Conservation (phyloP, 1,139 yeast species). For the Blastobotrys malaysiensis region DNA sequence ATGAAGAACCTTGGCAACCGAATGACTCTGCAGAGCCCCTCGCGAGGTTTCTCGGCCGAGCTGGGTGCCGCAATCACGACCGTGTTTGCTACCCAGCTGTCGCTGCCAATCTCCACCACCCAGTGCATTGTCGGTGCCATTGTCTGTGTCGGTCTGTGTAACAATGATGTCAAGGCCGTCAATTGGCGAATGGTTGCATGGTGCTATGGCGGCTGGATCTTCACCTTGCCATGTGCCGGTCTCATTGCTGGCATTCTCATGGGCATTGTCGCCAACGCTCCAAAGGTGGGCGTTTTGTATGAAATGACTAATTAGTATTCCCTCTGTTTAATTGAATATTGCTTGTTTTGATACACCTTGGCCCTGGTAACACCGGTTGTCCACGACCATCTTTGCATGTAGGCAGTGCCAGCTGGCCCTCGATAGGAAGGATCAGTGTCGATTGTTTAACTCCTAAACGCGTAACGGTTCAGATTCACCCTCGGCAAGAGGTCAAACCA, state of each 20-base stretch:
- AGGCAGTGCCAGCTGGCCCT: no score
- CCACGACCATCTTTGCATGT: no score
- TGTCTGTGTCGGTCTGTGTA: slow-evolving; percentile 70
- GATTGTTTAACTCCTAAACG: no score
- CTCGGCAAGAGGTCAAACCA: no score
- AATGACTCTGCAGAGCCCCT: slow-evolving; percentile 70
- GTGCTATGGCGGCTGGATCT: slow-evolving; percentile 69
- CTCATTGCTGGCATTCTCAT: slow-evolving; percentile 62
- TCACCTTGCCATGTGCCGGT: slow-evolving; percentile 73
- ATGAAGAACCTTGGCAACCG: slow-evolving; percentile 71
- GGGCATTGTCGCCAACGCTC: slow-evolving; percentile 64
- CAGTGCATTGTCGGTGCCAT: slow-evolving; percentile 81
- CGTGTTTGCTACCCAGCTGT: slow-evolving; percentile 68
- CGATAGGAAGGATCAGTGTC: no score
- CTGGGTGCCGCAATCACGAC: slow-evolving; percentile 75
- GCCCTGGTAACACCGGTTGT: no score
- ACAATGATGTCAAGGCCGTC: slow-evolving; percentile 56
- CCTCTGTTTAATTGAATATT: background rate
- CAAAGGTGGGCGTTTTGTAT: slow-evolving; percentile 27
- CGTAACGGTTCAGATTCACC: no score
- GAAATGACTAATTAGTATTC: background rate
- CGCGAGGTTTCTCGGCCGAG: slow-evolving; percentile 76
- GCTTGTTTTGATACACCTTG: no score
- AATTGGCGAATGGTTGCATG: slow-evolving; percentile 76
- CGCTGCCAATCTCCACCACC: slow-evolving; percentile 70